Conservation (phyloP, 768 basidiomycete genomes). For the Termitomyces sp. region DNA sequence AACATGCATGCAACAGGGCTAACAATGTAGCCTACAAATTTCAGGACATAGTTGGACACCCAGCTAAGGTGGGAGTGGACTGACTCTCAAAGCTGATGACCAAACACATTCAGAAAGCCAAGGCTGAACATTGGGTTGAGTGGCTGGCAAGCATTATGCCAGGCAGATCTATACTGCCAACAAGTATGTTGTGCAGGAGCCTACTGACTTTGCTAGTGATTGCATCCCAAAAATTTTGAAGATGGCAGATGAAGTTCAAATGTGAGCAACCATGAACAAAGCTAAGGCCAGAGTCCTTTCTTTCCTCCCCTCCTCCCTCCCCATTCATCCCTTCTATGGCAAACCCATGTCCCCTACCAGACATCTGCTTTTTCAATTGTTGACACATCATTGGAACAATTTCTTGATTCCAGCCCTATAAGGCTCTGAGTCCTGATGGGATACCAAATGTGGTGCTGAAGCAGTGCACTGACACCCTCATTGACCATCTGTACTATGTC, state of each 20-base stretch:
- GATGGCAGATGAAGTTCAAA: background rate
- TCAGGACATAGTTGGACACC: background rate
- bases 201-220: too few relatives aligned
- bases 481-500: too few relatives aligned
- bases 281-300: conserved; percentile 1
- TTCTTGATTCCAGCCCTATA: too few relatives aligned
- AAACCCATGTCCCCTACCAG: conserved; percentile 2
- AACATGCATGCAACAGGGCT: too few relatives aligned
- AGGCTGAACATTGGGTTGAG: background rate
- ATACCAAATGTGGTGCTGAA: too few relatives aligned
- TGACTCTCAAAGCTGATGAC: background rate
- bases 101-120: background rate
- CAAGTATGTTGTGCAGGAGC: too few relatives aligned
- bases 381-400: background rate
- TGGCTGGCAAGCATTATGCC: too few relatives aligned
- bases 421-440: too few relatives aligned
- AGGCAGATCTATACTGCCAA: too few relatives aligned
- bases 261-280: background rate
- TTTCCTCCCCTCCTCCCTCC: background rate
- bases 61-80: background rate
- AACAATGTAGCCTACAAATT: background rate
- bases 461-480: too few relatives aligned
- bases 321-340: background rate
- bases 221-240: too few relatives aligned
- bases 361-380: background rate